These are phyloP conservation scores for Echeveria elegans DNA, from an alignment of 164 flowering plant genomes.

Conservation along the genomic window DNA sequence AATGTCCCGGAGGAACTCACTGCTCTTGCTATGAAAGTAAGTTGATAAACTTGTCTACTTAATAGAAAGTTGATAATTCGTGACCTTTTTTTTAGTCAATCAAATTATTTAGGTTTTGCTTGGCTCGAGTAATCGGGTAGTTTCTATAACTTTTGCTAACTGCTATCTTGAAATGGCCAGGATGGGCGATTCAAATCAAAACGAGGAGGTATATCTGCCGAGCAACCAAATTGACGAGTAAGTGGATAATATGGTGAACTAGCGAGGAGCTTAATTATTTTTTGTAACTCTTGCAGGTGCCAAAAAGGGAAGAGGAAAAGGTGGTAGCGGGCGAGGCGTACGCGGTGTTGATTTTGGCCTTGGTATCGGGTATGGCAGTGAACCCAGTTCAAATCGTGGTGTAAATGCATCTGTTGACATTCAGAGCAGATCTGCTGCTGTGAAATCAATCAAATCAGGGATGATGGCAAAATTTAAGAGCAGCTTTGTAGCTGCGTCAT, in stretches of 20 bases:
- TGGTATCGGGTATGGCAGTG: constrained; percentile 83
- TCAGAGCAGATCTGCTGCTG: constrained; percentile 60
- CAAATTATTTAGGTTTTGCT: not conserved
- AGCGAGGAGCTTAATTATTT: not conserved
- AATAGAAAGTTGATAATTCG: not conserved
- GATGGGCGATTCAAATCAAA: constrained; percentile 97
- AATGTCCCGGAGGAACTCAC: constrained; percentile 74
- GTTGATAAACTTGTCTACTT: not conserved
- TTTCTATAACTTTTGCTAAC: constrained; percentile 3
- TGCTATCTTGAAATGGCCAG: constrained; percentile 35
- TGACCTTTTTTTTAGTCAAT: not conserved
- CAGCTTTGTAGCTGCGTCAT: constrained; percentile 84
- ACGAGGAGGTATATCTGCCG: constrained; percentile 74
- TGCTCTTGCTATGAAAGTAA: constrained; percentile 99
- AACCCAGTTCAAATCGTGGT: constrained; percentile 30
- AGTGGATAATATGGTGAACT: not conserved
- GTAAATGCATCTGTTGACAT: constrained; percentile 24
- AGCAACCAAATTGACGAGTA: not conserved
- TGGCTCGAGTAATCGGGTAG: not conserved
- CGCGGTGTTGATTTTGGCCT: constrained; percentile 97
- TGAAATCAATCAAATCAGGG: constrained; percentile 61
- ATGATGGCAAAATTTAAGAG: constrained; percentile 82
- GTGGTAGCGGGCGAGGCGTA: constrained; percentile 71
- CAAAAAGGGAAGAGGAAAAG: constrained; percentile 62
- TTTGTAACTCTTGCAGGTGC: constrained; percentile 51